Base-by-base conservation (phyloP, 164 flowering plant genomes). In the Aristolochia fimbriata region DNA sequence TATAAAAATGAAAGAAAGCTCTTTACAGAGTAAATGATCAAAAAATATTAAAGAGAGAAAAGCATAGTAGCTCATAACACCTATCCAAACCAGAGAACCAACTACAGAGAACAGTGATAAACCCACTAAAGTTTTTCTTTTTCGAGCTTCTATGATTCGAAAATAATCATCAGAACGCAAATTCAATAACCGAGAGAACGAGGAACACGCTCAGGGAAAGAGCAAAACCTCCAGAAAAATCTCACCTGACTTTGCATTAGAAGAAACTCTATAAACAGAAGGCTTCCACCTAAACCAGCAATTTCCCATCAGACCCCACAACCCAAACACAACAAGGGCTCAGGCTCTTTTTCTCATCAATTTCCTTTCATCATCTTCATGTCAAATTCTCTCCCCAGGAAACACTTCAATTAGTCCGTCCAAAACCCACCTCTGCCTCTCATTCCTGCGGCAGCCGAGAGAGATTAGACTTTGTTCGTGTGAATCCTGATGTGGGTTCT, bases 191-290 rank as follows among this genome's bases (percentile, higher is more conserved):
- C 43, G 9, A 37, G 43, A 37, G 9, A 37, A 37, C 43, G 10
- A 37, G 43, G 43, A 52, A 22, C 56, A 52, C 14, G 27, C 30
- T 20, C 30, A 8, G 15, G 13, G 27, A 3, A 52, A 20, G 30
- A 9, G 3, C 7, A 9, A 52, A 20, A 5, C 17, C 7, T 8
- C 20, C 45, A 24, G 3, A 2, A 25, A 16, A 9, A 56, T 13
- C 41, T 17, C 17, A 86, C 93, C 88, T 76, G 89, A 70, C 62
- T 86, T 86, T 68, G 80, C 78, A 74, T 83, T 87, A 15, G 90
- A 75, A 47, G 86, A 82, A 49, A 83, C 82, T 68, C 78, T 74
- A 69, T 81, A 70, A 65, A 72, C 63, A 23, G 81, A 76, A 55
- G 83, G 76, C 45, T 80, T 68, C 74, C 78, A 69, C 61, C 75